Percentiles rank a stretch among this genome's conserved stretches.
Evolutionary conservation across 2,329 filamentous ascomycete genomes (phyloP).

Genomic region (Trichoderma breve): DNA sequence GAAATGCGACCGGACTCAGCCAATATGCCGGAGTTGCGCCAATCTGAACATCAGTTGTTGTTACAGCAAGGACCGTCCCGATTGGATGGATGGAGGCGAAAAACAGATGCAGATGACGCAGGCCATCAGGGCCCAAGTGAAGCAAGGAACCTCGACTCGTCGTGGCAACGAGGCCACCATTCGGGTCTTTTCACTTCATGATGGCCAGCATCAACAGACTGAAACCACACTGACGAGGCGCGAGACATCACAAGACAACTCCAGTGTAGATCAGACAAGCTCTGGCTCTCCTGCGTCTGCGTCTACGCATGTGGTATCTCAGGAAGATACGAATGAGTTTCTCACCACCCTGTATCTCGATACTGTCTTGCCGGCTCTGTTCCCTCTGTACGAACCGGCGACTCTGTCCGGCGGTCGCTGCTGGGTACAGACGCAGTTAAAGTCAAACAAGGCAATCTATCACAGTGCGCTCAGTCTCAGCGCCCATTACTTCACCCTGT

Average conservation of each 20-base stretch:
- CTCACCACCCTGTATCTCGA: constrained; percentile 31
- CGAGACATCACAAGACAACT: background rate
- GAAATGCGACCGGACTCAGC: constrained; percentile 48
- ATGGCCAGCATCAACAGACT: background rate
- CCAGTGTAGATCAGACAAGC: background rate
- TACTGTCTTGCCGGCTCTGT: constrained; percentile 49
- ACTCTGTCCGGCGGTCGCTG: constrained; percentile 47
- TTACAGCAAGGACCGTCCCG: constrained; percentile 43
- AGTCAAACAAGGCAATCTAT: constrained; percentile 48
- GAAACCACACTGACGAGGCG: background rate
- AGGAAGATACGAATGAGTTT: background rate
- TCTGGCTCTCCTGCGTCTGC: background rate
- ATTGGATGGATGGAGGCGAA: constrained; percentile 46
- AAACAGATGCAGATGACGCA: constrained; percentile 28
- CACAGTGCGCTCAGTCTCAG: constrained; percentile 50
- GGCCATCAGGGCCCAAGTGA: constrained; percentile 27
- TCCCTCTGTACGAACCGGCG: constrained; percentile 53
- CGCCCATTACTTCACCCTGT: constrained; percentile 47
- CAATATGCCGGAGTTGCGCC: constrained; percentile 44
- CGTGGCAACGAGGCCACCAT: constrained; percentile 31
- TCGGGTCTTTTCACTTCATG: background rate
- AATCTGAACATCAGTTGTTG: constrained; percentile 49
- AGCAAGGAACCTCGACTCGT: constrained; percentile 24
- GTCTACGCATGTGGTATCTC: background rate
- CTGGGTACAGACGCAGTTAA: constrained; percentile 52